Conservation (phyloP, 129 eudicot genomes). For the Centaurea solstitialis region DNA sequence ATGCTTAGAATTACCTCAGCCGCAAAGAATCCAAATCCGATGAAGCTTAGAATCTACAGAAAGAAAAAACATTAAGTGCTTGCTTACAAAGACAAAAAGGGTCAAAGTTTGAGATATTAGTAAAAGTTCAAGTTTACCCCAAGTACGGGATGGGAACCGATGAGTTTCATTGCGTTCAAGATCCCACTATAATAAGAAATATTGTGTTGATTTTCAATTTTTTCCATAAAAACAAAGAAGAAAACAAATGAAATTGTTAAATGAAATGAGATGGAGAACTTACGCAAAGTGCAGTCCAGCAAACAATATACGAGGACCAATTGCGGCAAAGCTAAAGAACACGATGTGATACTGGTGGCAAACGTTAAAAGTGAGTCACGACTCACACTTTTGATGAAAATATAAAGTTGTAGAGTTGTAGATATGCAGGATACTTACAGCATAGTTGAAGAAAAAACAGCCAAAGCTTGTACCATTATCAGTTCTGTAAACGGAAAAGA, state of each 20-base stretch:
- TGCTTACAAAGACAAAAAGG: background rate
- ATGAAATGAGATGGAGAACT: slow-evolving; percentile 14
- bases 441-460: slow-evolving; percentile 78
- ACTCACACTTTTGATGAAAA: background rate
- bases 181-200: slow-evolving; percentile 57
- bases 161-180: slow-evolving; percentile 61
- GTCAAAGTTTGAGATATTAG: background rate
- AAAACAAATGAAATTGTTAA: background rate
- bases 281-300: slow-evolving; percentile 78
- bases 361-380: background rate
- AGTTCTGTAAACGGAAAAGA: slow-evolving; percentile 40
- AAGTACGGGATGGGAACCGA: slow-evolving; percentile 41
- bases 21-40: slow-evolving; percentile 34
- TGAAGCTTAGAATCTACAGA: slow-evolving; percentile 34
- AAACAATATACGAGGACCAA: slow-evolving; percentile 87
- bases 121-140: slow-evolving; percentile 45
- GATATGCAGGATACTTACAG: slow-evolving; percentile 37
- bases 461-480: slow-evolving; percentile 79
- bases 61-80: background rate
- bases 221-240: background rate
- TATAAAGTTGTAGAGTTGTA: background rate
- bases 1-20: slow-evolving; percentile 35
- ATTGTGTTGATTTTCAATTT: background rate
- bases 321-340: slow-evolving; percentile 74
- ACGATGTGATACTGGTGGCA: slow-evolving; percentile 68